Conservation (phyloP, 768 basidiomycete species). For the Clitopilus passeckerianus region DNA sequence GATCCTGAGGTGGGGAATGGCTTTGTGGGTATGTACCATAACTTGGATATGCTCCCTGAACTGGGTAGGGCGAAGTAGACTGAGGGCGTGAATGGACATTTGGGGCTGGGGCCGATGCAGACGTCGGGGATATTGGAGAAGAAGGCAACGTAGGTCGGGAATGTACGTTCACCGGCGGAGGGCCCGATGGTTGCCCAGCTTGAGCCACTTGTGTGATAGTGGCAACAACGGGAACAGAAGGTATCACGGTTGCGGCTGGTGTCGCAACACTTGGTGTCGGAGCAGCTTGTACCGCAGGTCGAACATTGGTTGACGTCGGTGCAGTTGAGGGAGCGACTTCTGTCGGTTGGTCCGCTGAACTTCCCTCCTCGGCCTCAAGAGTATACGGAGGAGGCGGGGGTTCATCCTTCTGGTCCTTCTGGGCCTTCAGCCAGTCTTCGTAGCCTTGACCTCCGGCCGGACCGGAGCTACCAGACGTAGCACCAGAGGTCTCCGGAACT, state of each 20-base stretch:
- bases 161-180: background rate
- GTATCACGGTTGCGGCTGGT: background rate
- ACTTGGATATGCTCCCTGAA: background rate
- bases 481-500: constrained; percentile 21
- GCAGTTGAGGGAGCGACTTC: constrained; percentile 3
- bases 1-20: constrained; percentile 12
- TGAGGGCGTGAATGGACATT: background rate
- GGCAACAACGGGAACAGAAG: constrained; percentile 1
- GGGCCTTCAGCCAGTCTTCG: constrained; percentile 42
- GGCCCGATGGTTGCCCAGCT: background rate
- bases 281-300: background rate
- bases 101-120: constrained; percentile 1
- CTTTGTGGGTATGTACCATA: background rate
- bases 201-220: background rate
- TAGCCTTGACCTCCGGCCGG: constrained; percentile 27
- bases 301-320: background rate
- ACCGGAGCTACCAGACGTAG: constrained; percentile 20
- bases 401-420: constrained; percentile 43
- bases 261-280: constrained; percentile 6
- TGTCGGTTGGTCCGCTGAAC: constrained; percentile 5
- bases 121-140: constrained; percentile 7
- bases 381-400: constrained; percentile 69
- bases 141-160: background rate
- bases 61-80: background rate
- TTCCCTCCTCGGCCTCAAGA: constrained; percentile 37